These are phyloP conservation scores for Lactarius trivialis DNA, from an alignment of 768 basidiomycete species.

Conservation along the genomic window DNA sequence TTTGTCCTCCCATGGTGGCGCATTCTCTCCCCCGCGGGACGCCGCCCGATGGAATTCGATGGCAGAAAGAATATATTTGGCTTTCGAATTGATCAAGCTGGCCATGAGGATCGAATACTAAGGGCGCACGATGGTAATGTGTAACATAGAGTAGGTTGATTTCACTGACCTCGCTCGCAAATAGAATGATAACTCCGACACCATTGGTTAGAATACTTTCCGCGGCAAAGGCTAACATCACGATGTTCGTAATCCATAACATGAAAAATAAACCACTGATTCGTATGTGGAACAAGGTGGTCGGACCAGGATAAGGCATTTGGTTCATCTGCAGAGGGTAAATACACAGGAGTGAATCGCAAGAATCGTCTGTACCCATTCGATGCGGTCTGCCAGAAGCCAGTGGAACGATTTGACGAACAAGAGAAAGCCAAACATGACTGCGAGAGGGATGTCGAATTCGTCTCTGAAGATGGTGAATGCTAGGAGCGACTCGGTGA, in stretches of 20 bases:
- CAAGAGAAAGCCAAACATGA: constrained; percentile 92
- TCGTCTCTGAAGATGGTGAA: constrained; percentile 97
- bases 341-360: background rate
- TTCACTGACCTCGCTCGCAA: constrained; percentile 81
- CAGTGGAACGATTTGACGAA: constrained; percentile 98
- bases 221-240: constrained; percentile 74
- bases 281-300: constrained; percentile 77
- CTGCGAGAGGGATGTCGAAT: constrained; percentile 84
- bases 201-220: constrained; percentile 75
- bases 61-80: constrained; percentile 77
- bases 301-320: constrained; percentile 78
- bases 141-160: background rate
- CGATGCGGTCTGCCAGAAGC: constrained; percentile 91
- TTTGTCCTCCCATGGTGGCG: constrained; percentile 95
- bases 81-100: constrained; percentile 65
- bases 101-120: constrained; percentile 89
- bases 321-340: constrained; percentile 82
- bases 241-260: constrained; percentile 67
- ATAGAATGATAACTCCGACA: constrained; percentile 88
- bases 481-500: constrained; percentile 92
- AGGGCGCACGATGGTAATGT: constrained; percentile 15
- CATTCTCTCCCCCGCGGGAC: constrained; percentile 71
- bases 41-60: constrained; percentile 79
- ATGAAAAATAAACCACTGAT: constrained; percentile 67
- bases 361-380: constrained; percentile 63